Evolutionary conservation across 2,329 filamentous ascomycete species (phyloP).

Genomic region (Tolypocladium pustulatum): DNA sequence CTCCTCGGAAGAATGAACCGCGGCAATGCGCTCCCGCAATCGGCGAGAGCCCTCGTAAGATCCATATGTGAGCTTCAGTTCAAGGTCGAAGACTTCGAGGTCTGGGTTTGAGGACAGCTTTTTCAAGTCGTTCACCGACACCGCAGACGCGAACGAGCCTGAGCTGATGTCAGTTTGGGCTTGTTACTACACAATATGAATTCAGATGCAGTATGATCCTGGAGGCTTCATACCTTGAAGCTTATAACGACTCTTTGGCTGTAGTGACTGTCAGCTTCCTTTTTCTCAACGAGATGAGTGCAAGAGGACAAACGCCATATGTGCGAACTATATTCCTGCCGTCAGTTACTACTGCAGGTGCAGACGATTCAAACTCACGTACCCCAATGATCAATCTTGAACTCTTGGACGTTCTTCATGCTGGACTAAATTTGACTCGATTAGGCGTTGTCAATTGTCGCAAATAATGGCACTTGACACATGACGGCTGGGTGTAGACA

Average conservation of each 20-base stretch:
- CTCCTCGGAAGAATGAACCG: conserved; percentile 1
- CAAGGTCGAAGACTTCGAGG: background rate
- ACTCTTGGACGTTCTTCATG: background rate
- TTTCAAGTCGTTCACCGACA: background rate
- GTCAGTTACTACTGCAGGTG: background rate
- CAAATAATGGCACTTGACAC: background rate
- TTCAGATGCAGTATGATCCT: no score
- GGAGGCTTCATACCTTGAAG: background rate
- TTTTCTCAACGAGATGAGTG: background rate
- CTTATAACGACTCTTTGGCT: background rate
- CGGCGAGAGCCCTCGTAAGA: background rate
- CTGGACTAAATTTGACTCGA: background rate
- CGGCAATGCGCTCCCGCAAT: conserved; percentile 1
- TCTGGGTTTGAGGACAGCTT: background rate
- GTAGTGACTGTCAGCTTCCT: background rate
- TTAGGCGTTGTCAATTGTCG: no score
- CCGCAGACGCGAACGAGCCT: background rate
- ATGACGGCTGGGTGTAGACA: background rate
- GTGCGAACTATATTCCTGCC: background rate
- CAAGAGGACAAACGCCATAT: background rate
- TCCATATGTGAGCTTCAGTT: background rate
- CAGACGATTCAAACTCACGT: background rate
- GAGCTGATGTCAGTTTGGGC: background rate
- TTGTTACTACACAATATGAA: no score
- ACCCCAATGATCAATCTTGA: background rate